These are phyloP conservation scores for Ceratocystis alfenasii DNA, from an alignment of 2,329 filamentous ascomycete species.

Conservation along the genomic window DNA sequence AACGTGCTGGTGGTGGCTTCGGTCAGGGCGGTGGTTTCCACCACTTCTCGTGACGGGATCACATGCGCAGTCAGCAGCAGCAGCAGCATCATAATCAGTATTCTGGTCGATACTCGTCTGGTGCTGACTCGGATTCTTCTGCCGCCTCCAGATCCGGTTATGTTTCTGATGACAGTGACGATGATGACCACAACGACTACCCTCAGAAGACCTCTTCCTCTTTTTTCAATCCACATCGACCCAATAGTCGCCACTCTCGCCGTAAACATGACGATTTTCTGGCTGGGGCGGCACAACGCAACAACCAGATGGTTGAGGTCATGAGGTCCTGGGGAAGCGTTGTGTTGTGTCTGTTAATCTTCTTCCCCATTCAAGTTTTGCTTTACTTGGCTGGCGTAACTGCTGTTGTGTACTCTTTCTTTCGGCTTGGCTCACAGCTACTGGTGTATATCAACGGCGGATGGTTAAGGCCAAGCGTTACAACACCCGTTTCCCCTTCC, in stretches of 20 bases:
- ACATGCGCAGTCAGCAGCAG: not conserved
- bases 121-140: not conserved
- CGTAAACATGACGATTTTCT: conserved; percentile 11
- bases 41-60: conserved; percentile 37
- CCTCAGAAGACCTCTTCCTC: not conserved
- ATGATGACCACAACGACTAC: not conserved
- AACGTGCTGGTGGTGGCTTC: conserved; percentile 40
- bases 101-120: not conserved
- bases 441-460: not conserved
- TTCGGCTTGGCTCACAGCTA: conserved; percentile 12
- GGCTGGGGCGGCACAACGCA: not conserved
- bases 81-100: conserved; percentile 1
- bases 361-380: conserved; percentile 19
- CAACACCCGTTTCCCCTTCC: too few relatives aligned
- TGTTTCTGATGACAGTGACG: conserved; percentile 5
- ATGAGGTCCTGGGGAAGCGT: conserved; percentile 17
- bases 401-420: conserved; percentile 13
- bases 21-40: conserved; percentile 44
- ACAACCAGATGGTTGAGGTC: conserved; percentile 7
- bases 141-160: not conserved
- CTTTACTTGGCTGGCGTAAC: conserved; percentile 9
- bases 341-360: conserved; percentile 14
- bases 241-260: not conserved
- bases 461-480: not conserved
- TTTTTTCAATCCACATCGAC: not conserved